Evolutionary conservation across 257 asterid genomes (phyloP).

Genomic region (Thymus mandschuricus): DNA sequence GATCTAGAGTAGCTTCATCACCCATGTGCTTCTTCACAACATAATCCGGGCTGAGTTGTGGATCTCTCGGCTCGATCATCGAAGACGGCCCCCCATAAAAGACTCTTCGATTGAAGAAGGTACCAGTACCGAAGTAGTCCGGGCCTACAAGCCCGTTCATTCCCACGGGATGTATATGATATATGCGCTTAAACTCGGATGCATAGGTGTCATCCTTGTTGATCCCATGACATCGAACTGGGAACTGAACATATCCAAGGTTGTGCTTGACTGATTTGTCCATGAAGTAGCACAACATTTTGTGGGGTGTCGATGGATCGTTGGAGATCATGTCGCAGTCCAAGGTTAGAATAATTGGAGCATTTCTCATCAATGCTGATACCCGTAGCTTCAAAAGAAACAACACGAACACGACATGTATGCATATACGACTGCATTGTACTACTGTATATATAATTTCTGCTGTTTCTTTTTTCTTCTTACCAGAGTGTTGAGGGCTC

Average conservation of each 20-base stretch:
- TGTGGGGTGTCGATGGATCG: constrained; percentile 63
- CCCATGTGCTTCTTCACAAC: constrained; percentile 36
- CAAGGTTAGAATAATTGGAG: constrained; percentile 65
- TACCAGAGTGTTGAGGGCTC: constrained; percentile 83
- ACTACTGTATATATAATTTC: background rate
- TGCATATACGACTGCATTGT: background rate
- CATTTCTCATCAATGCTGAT: constrained; percentile 71
- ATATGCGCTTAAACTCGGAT: constrained; percentile 44
- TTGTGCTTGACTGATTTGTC: constrained; percentile 38
- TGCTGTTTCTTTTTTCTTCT: background rate
- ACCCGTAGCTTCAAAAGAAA: constrained; percentile 62
- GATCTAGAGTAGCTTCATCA: constrained; percentile 33
- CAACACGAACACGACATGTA: background rate
- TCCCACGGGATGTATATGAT: constrained; percentile 48
- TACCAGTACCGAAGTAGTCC: constrained; percentile 53
- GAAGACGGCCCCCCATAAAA: constrained; percentile 53
- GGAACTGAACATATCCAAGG: constrained; percentile 69
- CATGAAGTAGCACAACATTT: constrained; percentile 56
- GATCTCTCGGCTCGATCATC: constrained; percentile 39
- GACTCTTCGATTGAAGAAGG: constrained; percentile 53
- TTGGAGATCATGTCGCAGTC: constrained; percentile 94
- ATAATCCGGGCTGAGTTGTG: constrained; percentile 43
- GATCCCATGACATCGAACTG: constrained; percentile 48
- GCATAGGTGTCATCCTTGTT: constrained; percentile 65
- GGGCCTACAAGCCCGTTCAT: constrained; percentile 61